phyloP scores from a whole-genome alignment of 768 basidiomycete genomes.

The Scleroderma citrinum region DNA sequence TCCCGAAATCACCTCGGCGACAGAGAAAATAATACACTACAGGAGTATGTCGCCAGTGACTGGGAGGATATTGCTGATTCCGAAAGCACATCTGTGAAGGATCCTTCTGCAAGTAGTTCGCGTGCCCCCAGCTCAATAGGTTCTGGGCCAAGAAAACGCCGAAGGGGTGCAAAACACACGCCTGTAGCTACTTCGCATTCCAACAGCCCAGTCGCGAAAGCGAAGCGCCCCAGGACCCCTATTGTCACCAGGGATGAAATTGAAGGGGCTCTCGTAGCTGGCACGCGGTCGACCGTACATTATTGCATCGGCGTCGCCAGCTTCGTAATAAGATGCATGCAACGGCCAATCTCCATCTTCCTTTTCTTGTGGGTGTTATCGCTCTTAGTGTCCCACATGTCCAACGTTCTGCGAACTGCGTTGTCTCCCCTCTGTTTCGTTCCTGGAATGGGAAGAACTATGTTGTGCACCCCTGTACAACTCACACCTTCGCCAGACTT shows the following conservation, averaged over 20 bases:
- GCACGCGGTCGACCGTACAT: conserved; percentile 22
- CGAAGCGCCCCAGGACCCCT: conserved; percentile 25
- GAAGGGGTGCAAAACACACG: conserved; percentile 16
- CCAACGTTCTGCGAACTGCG: conserved; percentile 38
- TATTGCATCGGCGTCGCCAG: conserved; percentile 47
- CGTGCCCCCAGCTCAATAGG: conserved; percentile 11
- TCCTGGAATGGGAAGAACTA: conserved; percentile 48
- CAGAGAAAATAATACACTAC: not conserved
- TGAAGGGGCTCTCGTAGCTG: conserved; percentile 15
- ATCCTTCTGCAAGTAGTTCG: conserved; percentile 3
- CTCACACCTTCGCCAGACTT: conserved; percentile 46
- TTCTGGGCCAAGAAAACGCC: conserved; percentile 26
- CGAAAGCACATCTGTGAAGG: conserved; percentile 9
- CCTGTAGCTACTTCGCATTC: conserved; percentile 16
- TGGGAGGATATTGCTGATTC: conserved; percentile 34
- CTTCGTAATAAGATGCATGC: conserved; percentile 44
- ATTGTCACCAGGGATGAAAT: conserved; percentile 23
- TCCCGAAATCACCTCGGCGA: not conserved
- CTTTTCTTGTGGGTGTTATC: conserved; percentile 48
- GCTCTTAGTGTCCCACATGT: conserved; percentile 36
- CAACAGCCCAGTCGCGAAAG: conserved; percentile 12
- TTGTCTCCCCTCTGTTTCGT: conserved; percentile 57
- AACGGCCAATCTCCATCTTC: conserved; percentile 49
- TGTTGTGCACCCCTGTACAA: conserved; percentile 33
- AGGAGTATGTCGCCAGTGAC: not conserved